Evolutionary conservation across 345 rosid genomes (phyloP), one percentile per base, ranked within the genome.

Genomic region (Eucalyptus pauciflora): DNA sequence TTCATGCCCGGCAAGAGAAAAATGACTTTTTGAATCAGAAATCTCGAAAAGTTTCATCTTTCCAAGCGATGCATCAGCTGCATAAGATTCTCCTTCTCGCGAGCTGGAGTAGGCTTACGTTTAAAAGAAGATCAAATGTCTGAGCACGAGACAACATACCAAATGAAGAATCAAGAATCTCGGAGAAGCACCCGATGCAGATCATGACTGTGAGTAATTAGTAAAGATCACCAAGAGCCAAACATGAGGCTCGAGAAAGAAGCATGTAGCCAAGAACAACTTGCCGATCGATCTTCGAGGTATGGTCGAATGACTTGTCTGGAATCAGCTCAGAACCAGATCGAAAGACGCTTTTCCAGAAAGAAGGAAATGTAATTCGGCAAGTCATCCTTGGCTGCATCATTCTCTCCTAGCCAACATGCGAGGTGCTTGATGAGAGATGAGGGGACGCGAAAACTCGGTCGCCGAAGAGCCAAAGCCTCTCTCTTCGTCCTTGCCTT

Each of bases 331-430:
- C 48, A 20, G 13, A 76, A 5, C 29, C 29, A 88, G 64, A 50
- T 85, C 8, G 56, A 20, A 33, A 52, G 6, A 22, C 29, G 27
- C 37, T 22, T 50, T 52, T 86, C 54, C 62, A 29, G 37, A 25
- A 7, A 81, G 37, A n/a, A 45, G 33, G 85, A 27, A 58, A 48
- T 31, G 46, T 37, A 29, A 52, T 90, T 79, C 94, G 95, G 95
- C 94, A 94, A 94, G 92, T 94, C 95, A 94, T 94, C 94, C 95
- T 94, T 94, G 95, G 95, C 95, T 94, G 93, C 93, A 93, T 87
- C 88, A 67, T 87, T 69, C 88, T 64, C 69, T 50, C 81, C n/a
- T 52, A 46, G 52, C 81, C 85, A 48, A 67, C 46, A 41, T 60
- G 87, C n/a, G 43, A 86, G 62, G 62, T 56, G 13, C 45, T 49